Evolutionary conservation across 2,329 filamentous ascomycete genomes (phyloP).

Genomic region (Colletotrichum caudatum): DNA sequence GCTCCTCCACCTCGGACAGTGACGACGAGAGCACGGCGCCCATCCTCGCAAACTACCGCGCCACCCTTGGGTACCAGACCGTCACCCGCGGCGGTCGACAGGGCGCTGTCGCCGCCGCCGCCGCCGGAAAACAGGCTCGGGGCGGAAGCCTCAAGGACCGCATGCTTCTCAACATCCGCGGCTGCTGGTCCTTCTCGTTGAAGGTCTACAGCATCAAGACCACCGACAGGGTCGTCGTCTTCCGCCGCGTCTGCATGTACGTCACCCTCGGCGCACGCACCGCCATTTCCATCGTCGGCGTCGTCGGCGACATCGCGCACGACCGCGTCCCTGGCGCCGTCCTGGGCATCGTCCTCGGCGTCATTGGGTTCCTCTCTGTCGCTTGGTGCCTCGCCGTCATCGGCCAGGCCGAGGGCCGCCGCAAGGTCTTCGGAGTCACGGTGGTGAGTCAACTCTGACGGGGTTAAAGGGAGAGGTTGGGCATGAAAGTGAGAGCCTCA

Average conservation of each 20-base stretch:
- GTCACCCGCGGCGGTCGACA: neutral
- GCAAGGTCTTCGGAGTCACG: conserved; percentile 33
- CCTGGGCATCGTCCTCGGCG: conserved; percentile 24
- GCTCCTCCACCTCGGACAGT: neutral
- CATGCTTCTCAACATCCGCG: conserved; percentile 33
- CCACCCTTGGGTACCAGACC: neutral
- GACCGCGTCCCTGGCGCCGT: conserved; percentile 13
- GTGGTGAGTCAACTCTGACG: conserved; percentile 20
- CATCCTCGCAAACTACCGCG: neutral
- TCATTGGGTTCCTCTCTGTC: conserved; percentile 31
- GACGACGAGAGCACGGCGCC: neutral
- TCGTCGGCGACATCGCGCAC: conserved; percentile 10
- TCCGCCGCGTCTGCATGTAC: conserved; percentile 37
- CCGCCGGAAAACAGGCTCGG: neutral
- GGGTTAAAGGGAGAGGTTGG: neutral
- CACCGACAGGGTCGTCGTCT: conserved; percentile 24
- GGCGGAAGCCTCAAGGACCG: conserved; percentile 22
- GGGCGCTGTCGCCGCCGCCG: neutral
- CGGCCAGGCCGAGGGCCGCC: conserved; percentile 30
- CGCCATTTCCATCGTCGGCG: conserved; percentile 24
- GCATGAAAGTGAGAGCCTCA: neutral
- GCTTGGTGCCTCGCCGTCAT: conserved; percentile 37
- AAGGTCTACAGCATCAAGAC: conserved; percentile 34
- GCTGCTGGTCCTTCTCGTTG: conserved; percentile 36
- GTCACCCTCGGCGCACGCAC: conserved; percentile 30